phyloP scores from a whole-genome alignment of 2,329 filamentous ascomycete genomes.

The Coccinonectria pachysandricola region DNA sequence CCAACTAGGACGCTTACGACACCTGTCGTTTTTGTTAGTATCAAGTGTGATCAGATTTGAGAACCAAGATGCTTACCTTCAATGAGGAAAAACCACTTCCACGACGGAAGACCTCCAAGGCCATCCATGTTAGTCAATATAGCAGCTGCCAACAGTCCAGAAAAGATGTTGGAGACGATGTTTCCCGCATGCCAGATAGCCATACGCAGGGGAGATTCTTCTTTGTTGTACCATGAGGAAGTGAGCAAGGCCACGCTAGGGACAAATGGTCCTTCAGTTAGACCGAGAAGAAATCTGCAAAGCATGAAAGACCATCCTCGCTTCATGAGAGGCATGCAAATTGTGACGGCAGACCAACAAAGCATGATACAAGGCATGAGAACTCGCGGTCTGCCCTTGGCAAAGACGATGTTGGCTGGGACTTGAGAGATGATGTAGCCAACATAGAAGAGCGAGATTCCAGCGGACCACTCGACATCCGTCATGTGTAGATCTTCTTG shows the following conservation, averaged over 20 bases:
- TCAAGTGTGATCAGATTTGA: too few relatives aligned
- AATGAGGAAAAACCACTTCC: constrained; percentile 33
- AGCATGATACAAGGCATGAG: constrained; percentile 29
- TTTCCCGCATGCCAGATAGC: constrained; percentile 36
- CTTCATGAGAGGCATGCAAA: constrained; percentile 31
- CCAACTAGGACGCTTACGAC: constrained; percentile 22
- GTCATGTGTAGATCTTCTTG: constrained; percentile 24
- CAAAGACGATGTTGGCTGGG: constrained; percentile 34
- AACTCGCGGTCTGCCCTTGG: constrained; percentile 24
- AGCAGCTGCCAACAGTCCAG: constrained; percentile 31
- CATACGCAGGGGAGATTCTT: constrained; percentile 31
- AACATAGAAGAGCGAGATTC: constrained; percentile 32
- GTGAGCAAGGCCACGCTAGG: constrained; percentile 34
- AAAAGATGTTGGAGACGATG: constrained; percentile 33
- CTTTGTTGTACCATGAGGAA: constrained; percentile 35
- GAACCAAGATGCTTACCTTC: constrained; percentile 16
- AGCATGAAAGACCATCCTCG: constrained; percentile 16
- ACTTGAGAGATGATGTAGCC: constrained; percentile 35
- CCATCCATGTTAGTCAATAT: constrained; percentile 33
- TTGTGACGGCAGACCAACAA: constrained; percentile 30
- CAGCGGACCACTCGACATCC: constrained; percentile 27
- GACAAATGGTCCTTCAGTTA: constrained; percentile 29
- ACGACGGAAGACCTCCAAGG: constrained; percentile 21
- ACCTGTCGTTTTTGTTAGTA: too few relatives aligned
- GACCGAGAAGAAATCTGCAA: constrained; percentile 20